These are phyloP conservation scores for Epichloe uncinata DNA, from an alignment of 2,329 filamentous ascomycete genomes.

Conservation along the genomic window DNA sequence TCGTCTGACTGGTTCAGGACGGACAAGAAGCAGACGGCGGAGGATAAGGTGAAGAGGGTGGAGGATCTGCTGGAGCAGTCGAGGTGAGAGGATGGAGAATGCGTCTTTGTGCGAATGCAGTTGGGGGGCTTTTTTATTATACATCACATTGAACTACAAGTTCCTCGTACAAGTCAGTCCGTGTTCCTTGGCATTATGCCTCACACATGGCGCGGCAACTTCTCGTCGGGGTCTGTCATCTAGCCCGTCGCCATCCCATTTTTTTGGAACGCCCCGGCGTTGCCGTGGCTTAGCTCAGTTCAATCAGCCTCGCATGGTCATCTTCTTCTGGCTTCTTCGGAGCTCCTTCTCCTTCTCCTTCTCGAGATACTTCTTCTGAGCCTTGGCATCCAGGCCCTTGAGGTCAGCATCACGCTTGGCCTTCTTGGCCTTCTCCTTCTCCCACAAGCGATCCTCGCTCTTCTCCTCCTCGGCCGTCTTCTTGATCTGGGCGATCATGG, in stretches of 20 bases:
- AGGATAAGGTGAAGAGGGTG: slow-evolving; percentile 62
- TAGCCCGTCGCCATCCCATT: no score
- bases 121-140: background rate
- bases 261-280: no score
- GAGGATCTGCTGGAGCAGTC: slow-evolving; percentile 32
- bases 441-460: slow-evolving; percentile 60
- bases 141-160: background rate
- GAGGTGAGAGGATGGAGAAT: background rate
- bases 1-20: slow-evolving; percentile 37
- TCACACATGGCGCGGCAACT: background rate
- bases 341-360: slow-evolving; percentile 65
- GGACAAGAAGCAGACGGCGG: slow-evolving; percentile 71
- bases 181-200: background rate
- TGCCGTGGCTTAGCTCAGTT: background rate
- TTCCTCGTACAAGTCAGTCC: slow-evolving; percentile 1
- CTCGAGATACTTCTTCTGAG: slow-evolving; percentile 75
- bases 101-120: background rate
- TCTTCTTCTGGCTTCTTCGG: slow-evolving; percentile 41
- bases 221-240: background rate
- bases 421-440: slow-evolving; percentile 69
- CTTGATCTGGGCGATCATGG: slow-evolving; percentile 65
- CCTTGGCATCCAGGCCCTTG: slow-evolving; percentile 63
- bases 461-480: slow-evolving; percentile 68
- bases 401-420: slow-evolving; percentile 78
- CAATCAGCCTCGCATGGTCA: slow-evolving; percentile 35